phyloP scores from a whole-genome alignment of 768 basidiomycete species.

The Mycena galericulata region DNA sequence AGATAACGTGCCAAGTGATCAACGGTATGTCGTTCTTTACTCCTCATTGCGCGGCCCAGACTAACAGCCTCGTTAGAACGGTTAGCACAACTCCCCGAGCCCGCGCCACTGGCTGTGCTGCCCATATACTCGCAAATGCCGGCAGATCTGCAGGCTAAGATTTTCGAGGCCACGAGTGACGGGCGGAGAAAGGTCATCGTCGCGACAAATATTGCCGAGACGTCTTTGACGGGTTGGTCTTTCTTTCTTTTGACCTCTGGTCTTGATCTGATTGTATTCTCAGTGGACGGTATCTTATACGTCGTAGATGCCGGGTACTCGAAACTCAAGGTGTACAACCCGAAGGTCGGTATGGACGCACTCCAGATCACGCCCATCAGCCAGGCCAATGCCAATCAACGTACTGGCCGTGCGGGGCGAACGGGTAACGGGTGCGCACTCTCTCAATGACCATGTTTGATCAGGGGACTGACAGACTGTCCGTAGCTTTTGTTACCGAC shows the following conservation, averaged over 20 bases:
- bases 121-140: constrained; percentile 99
- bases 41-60: background rate
- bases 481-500: constrained; percentile 91
- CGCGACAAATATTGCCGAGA: constrained; percentile 99
- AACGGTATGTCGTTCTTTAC: constrained; percentile 65
- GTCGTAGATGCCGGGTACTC: constrained; percentile 98
- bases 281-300: constrained; percentile 97
- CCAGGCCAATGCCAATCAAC: constrained; percentile 97
- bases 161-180: constrained; percentile 13
- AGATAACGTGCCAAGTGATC: constrained; percentile 94
- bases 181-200: constrained; percentile 93
- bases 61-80: constrained; percentile 70
- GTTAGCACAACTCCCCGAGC: constrained; percentile 91
- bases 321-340: constrained; percentile 98
- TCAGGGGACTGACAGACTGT: constrained; percentile 26
- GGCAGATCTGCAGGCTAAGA: constrained; percentile 92
- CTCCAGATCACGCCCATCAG: constrained; percentile 99
- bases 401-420: constrained; percentile 95
- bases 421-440: constrained; percentile 89
- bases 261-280: too few relatives aligned
- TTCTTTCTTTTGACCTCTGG: constrained; percentile 28
- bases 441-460: background rate
- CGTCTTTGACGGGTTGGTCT: constrained; percentile 85
- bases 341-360: constrained; percentile 99
- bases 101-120: constrained; percentile 87